These are phyloP conservation scores for Aspergillus cejpii DNA, from an alignment of 2,329 filamentous ascomycete genomes.

Conservation along the genomic window DNA sequence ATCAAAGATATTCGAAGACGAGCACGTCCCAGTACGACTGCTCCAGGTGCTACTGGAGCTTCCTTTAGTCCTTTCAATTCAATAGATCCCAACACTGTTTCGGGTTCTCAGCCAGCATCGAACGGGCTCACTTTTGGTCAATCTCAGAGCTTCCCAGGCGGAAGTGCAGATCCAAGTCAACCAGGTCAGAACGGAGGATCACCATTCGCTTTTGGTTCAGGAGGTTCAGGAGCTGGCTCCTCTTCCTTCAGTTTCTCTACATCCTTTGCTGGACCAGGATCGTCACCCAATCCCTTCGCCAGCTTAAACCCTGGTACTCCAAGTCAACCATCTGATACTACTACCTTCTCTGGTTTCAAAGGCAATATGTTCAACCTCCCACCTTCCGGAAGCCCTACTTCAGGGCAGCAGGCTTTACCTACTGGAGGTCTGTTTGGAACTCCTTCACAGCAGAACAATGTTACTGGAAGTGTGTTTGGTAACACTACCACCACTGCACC, in stretches of 20 bases:
- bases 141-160: slow-evolving; percentile 32
- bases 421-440: slow-evolving; percentile 19
- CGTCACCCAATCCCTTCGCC: slow-evolving; percentile 32
- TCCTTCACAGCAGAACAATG: slow-evolving; percentile 10
- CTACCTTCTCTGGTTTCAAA: slow-evolving; percentile 27
- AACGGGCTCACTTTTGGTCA: slow-evolving; percentile 34
- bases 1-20: slow-evolving; percentile 25
- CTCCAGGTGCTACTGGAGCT: slow-evolving; percentile 13
- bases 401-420: slow-evolving; percentile 19
- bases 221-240: slow-evolving; percentile 18
- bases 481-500: slow-evolving; percentile 9
- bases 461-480: slow-evolving; percentile 15
- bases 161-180: slow-evolving; percentile 18
- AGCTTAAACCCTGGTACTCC: slow-evolving; percentile 20
- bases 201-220: slow-evolving; percentile 28
- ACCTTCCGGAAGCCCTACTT: slow-evolving; percentile 16
- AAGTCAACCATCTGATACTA: slow-evolving; percentile 15
- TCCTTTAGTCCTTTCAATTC: slow-evolving; percentile 27
- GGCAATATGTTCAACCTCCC: slow-evolving; percentile 30
- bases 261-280: slow-evolving; percentile 15
- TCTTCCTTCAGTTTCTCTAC: slow-evolving; percentile 32
- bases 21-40: slow-evolving; percentile 18
- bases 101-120: slow-evolving; percentile 17
- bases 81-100: slow-evolving; percentile 26
- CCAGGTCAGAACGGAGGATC: slow-evolving; percentile 22